Base-by-base conservation (phyloP, 257 asterid species). In the Asclepias syriaca region DNA sequence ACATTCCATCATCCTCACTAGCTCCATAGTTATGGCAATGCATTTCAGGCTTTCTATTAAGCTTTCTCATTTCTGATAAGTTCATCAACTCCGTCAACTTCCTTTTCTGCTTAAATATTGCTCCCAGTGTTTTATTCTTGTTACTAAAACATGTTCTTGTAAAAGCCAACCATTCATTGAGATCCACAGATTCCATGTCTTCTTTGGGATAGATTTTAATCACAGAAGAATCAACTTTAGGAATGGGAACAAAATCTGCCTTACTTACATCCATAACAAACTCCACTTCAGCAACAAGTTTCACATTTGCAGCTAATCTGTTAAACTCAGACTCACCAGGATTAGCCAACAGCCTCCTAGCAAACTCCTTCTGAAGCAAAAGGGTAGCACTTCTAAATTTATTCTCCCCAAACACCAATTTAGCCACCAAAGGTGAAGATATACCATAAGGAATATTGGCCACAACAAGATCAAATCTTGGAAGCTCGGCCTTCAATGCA, bases 381-480 rank as follows among this genome's bases (percentile, higher is more conserved):
- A 95, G 84, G 0, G 98, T 92, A 1, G 94, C 96, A 24, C 90
- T 83, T 78, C 99, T 84, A n/a, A 83, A 91, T 9, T 85, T 83
- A 65, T 82, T 86, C 32, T 57, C 78, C 56, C 96, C 95, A 4
- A 79, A 91, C 15, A 90, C 81, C 76, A 95, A 77, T 72, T 86
- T 95, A 70, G 97, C 92, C 59, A 92, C 65, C 81, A 95, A 77
- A 50, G 96, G 97, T 0, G 98, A 92, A 4, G 99, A 92, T 78
- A 95, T 95, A 67, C 89, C 84, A 60, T 87, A 95, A 7, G 99
- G 99, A 66, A 90, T 95, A 79, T 95, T 95, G n/a, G 99, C 97
- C 43, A 95, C 98, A 24, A 92, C 87, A 45, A 95, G 93, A 86
- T 95, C 80, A 77, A 88, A 95, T 66, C 27, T 75, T 0, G 98